A percentile compares a stretch with the other conserved stretches of the same genome.
phyloP scores from a whole-genome alignment of 768 basidiomycete genomes.

The Leccinum obscurum region DNA sequence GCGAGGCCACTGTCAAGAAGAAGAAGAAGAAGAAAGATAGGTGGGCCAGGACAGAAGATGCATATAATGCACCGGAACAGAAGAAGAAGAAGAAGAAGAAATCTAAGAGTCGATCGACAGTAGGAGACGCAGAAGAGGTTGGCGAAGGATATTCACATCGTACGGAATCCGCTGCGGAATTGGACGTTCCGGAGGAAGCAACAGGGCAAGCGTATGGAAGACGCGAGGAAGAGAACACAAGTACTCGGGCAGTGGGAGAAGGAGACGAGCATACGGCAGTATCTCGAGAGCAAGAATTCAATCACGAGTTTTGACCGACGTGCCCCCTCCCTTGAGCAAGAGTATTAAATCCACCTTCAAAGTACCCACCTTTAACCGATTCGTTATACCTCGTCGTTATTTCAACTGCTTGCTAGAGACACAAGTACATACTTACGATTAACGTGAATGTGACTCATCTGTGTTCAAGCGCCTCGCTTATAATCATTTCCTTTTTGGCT shows the following conservation, averaged over 20 bases:
- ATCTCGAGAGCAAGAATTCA: constrained; percentile 54
- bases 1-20: constrained; percentile 48
- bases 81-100: constrained; percentile 64
- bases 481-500: background rate
- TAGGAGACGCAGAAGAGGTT: constrained; percentile 34
- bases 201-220: constrained; percentile 64
- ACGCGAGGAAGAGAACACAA: constrained; percentile 12
- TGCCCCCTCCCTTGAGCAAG: background rate
- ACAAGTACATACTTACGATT: background rate
- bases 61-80: constrained; percentile 51
- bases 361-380: constrained; percentile 14
- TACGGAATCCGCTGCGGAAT: constrained; percentile 44
- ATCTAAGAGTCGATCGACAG: constrained; percentile 48
- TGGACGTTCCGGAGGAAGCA: constrained; percentile 62
- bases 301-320: constrained; percentile 57
- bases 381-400: background rate
- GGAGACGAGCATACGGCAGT: constrained; percentile 17
- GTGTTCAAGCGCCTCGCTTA: background rate
- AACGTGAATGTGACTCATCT: too few species aligned
- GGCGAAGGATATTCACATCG: constrained; percentile 35
- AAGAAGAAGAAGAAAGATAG: constrained; percentile 77
- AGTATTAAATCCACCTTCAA: background rate
- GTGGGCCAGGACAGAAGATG: constrained; percentile 86
- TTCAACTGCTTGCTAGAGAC: background rate
- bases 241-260: constrained; percentile 7